A percentile compares a stretch with the other conserved stretches of the same genome.
Conservation (phyloP, 805 yeast species). For the Allodekkera sacchari region DNA sequence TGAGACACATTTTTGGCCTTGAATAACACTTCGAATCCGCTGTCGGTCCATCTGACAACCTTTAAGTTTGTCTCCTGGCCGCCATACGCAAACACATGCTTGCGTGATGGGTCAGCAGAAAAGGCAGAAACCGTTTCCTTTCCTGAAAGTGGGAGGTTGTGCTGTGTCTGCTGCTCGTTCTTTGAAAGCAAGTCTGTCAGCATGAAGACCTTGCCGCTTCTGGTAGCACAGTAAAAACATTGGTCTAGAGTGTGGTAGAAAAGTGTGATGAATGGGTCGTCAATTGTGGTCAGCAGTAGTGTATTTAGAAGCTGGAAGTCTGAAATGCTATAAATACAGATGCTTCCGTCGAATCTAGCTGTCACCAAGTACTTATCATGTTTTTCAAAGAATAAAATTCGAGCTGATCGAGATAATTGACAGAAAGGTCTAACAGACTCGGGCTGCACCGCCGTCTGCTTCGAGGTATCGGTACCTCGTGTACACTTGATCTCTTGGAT, state of each 20-base stretch:
- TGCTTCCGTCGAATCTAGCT: constrained; percentile 34
- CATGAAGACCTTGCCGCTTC: constrained; percentile 10
- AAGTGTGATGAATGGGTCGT: too few species aligned
- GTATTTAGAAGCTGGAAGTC: constrained; percentile 7
- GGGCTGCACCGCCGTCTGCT: constrained; percentile 59
- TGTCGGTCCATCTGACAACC: constrained; percentile 28
- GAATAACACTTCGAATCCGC: constrained; percentile 35
- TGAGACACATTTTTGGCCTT: constrained; percentile 78
- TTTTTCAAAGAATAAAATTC: constrained; percentile 24
- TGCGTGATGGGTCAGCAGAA: constrained; percentile 36
- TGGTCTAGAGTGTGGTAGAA: too few species aligned
- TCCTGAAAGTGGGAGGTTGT: constrained; percentile 10
- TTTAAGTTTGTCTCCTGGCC: constrained; percentile 77
- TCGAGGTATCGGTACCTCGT: constrained; percentile 74
- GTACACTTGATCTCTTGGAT: constrained; percentile 56
- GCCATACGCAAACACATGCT: constrained; percentile 64
- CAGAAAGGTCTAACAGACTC: constrained; percentile 32
- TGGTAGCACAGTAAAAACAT: too few species aligned
- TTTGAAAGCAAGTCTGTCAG: too few species aligned
- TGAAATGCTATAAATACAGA: constrained; percentile 30
- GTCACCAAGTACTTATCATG: constrained; percentile 31
- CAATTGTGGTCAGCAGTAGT: too few species aligned
- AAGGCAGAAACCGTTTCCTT: constrained; percentile 34
- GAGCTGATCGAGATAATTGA: constrained; percentile 18
- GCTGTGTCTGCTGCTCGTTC: too few species aligned